phyloP scores from a whole-genome alignment of 371 early-diverging fungal species.

The Saksenaea vasiformis region DNA sequence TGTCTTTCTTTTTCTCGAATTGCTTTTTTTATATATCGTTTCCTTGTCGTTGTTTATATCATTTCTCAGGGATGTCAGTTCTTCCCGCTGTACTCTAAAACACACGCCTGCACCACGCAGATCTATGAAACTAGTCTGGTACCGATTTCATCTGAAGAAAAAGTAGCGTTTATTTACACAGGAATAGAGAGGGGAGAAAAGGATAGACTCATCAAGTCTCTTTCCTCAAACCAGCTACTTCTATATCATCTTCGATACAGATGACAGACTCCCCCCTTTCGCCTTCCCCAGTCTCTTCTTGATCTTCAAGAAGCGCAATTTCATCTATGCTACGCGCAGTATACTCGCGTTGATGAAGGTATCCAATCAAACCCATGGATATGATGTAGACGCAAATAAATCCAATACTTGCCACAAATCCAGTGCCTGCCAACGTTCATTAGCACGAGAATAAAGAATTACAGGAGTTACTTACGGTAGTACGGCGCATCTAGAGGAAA shows the following conservation, averaged over 20 bases:
- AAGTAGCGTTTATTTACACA: no score
- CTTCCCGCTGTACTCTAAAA: no score
- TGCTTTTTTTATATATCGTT: no score
- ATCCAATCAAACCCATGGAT: conserved; percentile 16
- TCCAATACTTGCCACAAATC: conserved; percentile 23
- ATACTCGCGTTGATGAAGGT: conserved; percentile 12
- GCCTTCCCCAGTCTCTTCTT: neutral
- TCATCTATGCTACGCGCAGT: neutral
- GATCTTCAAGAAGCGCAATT: conserved; percentile 9
- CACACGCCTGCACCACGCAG: no score
- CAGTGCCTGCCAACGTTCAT: conserved; percentile 21
- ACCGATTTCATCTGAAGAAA: no score
- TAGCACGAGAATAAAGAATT: neutral
- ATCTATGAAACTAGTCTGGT: no score
- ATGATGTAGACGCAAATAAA: conserved; percentile 21
- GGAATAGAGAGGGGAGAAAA: no score
- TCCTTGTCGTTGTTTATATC: no score
- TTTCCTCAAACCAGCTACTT: neutral
- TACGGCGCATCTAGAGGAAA: conserved; percentile 30
- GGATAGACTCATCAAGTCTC: no score
- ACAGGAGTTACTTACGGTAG: conserved; percentile 26
- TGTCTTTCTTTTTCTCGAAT: neutral
- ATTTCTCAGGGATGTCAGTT: no score
- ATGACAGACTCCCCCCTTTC: neutral
- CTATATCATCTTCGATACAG: neutral